A percentile compares a stretch with the other conserved stretches of the same genome.
These are phyloP conservation scores for Monilinia aucupariae DNA, from an alignment of 2,329 filamentous ascomycete species.

Conservation along the genomic window DNA sequence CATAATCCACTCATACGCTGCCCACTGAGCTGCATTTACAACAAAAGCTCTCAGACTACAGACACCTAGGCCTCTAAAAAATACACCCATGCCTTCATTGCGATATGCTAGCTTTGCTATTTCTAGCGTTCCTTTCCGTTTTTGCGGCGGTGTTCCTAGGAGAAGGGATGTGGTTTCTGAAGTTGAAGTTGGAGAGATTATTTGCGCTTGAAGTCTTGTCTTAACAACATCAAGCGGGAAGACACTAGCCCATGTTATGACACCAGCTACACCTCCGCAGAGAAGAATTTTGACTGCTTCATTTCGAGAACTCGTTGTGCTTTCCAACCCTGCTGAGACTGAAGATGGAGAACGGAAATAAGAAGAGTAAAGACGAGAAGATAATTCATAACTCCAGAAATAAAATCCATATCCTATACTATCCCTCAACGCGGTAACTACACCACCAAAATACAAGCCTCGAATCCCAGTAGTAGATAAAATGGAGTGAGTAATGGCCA, in stretches of 20 bases:
- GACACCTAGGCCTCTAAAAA: slow-evolving; percentile 70
- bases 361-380: slow-evolving; percentile 44
- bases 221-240: slow-evolving; percentile 92
- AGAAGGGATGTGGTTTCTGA: slow-evolving; percentile 34
- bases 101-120: slow-evolving; percentile 63
- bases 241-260: slow-evolving; percentile 83
- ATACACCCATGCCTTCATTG: slow-evolving; percentile 54
- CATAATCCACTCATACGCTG: slow-evolving; percentile 87
- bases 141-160: slow-evolving; percentile 27
- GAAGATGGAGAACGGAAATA: neutral
- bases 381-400: slow-evolving; percentile 86
- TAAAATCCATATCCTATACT: slow-evolving; percentile 96
- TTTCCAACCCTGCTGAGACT: slow-evolving; percentile 39
- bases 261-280: slow-evolving; percentile 80
- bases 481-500: slow-evolving; percentile 56
- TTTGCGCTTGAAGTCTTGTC: slow-evolving; percentile 80
- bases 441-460: slow-evolving; percentile 77
- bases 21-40: slow-evolving; percentile 92
- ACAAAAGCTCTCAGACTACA: slow-evolving; percentile 85
- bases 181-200: slow-evolving; percentile 18
- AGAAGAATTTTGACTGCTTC: slow-evolving; percentile 62
- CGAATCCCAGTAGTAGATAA: slow-evolving; percentile 53
- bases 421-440: slow-evolving; percentile 76
- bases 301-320: slow-evolving; percentile 33
- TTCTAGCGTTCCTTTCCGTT: slow-evolving; percentile 50